A percentile compares a stretch with the other conserved stretches of the same genome.
Conservation (phyloP, 1,284 basidiomycete species). For the Leccinum griseonigrum region DNA sequence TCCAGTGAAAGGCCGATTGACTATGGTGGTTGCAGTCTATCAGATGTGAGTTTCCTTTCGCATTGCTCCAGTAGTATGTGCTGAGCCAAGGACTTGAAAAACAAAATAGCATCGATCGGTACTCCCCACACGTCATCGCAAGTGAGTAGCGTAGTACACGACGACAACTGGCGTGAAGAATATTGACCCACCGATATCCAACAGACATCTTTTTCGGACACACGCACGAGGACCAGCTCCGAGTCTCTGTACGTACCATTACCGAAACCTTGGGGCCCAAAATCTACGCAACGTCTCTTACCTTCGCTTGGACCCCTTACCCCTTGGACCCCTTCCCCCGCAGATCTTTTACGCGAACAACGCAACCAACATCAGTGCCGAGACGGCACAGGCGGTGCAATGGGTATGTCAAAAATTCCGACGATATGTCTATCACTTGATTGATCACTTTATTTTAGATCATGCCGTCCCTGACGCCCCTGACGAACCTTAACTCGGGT, state of each 20-base stretch:
- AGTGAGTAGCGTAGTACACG: slow-evolving; percentile 40
- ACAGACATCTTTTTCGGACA: slow-evolving; percentile 76
- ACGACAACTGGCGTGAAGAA: background rate
- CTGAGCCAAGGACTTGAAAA: slow-evolving; percentile 3
- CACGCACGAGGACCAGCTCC: slow-evolving; percentile 74
- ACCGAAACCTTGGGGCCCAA: background rate
- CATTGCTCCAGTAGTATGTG: background rate
- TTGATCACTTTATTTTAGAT: slow-evolving; percentile 35
- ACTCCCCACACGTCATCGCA: slow-evolving; percentile 73
- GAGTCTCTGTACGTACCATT: slow-evolving; percentile 38
- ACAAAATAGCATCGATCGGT: slow-evolving; percentile 62
- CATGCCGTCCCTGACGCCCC: slow-evolving; percentile 67
- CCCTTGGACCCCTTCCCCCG: background rate
- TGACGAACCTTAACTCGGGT: slow-evolving; percentile 73
- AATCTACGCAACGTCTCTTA: background rate
- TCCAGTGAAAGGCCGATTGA: background rate
- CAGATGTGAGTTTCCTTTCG: slow-evolving; percentile 51
- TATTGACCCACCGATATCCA: slow-evolving; percentile 4
- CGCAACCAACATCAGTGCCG: slow-evolving; percentile 45
- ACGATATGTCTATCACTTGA: background rate
- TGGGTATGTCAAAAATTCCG: slow-evolving; percentile 41
- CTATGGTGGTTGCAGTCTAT: slow-evolving; percentile 47
- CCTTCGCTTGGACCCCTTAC: background rate
- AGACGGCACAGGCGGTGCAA: slow-evolving; percentile 50
- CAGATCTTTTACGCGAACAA: slow-evolving; percentile 46